phyloP scores from a whole-genome alignment of 495 filamentous ascomycete species.

The Lichina pygmaea region DNA sequence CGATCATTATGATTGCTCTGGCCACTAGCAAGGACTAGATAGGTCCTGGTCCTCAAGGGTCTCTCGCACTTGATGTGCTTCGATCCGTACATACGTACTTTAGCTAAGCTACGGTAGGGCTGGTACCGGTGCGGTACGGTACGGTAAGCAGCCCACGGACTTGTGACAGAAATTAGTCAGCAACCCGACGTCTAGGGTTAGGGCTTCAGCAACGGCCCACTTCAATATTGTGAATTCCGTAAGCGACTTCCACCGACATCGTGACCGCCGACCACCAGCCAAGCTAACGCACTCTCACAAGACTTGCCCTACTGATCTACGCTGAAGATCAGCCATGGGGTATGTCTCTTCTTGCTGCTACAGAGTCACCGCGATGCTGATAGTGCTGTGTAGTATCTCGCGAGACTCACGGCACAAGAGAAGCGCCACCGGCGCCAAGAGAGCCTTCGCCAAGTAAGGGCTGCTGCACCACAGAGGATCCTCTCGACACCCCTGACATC shows the following conservation, averaged over 20 bases:
- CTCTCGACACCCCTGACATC: not conserved
- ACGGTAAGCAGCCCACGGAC: too few species aligned
- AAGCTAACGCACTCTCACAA: not conserved
- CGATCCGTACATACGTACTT: too few species aligned
- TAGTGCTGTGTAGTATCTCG: constrained; percentile 3
- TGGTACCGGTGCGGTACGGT: too few species aligned
- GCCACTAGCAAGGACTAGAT: too few species aligned
- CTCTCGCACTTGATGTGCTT: too few species aligned
- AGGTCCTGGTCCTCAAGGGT: too few species aligned
- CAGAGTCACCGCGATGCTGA: not conserved
- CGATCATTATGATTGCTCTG: too few species aligned
- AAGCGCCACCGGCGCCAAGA: constrained; percentile 4
- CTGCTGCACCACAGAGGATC: not conserved
- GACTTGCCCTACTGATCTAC: not conserved
- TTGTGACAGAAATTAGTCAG: too few species aligned
- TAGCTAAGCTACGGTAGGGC: too few species aligned
- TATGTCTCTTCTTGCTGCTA: not conserved
- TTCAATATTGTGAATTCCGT: not conserved
- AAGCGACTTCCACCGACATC: not conserved
- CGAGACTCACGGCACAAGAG: constrained; percentile 3
- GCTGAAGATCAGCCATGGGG: not conserved
- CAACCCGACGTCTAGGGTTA: too few species aligned
- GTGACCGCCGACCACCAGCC: not conserved
- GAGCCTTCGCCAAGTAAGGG: not conserved
- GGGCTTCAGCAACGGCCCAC: not conserved